Evolutionary conservation across 2,329 filamentous ascomycete species (phyloP).

Genomic region (Pseudogymnoascus sp.): DNA sequence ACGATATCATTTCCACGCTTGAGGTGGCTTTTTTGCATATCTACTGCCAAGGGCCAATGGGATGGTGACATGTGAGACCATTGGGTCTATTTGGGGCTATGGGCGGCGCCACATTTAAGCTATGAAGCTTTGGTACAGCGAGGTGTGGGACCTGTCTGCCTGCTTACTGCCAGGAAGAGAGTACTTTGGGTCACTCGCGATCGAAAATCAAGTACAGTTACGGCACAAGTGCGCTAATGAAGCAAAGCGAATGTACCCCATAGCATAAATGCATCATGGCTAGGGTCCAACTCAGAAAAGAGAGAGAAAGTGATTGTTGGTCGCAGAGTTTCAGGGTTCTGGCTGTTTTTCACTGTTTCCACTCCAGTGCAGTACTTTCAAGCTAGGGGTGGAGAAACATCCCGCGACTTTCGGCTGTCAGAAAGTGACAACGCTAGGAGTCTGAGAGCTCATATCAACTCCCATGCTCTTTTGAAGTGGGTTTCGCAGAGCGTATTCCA

Average conservation of each 20-base stretch:
- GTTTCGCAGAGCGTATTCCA: not conserved
- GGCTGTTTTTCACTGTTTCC: not conserved
- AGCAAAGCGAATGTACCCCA: not conserved
- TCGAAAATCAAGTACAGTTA: not conserved
- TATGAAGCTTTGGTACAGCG: conserved; percentile 1
- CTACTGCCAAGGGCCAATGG: not conserved
- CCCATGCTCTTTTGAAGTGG: not conserved
- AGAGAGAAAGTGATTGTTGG: not conserved
- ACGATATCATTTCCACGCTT: conserved; percentile 2
- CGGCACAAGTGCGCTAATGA: not conserved
- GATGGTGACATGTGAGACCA: not conserved
- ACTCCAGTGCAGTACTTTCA: not conserved
- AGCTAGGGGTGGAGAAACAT: not conserved
- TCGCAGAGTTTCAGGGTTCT: not conserved
- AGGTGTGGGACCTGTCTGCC: not conserved
- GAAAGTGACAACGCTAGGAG: not conserved
- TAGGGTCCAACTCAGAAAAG: not conserved
- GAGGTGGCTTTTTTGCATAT: not conserved
- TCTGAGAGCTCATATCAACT: not conserved
- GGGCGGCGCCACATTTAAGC: not conserved
- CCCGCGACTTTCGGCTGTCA: not conserved
- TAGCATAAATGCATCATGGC: not conserved
- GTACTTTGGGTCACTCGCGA: not conserved
- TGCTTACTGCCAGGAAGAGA: not conserved
- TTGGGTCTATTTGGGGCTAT: not conserved